Base-by-base conservation (phyloP, 1,284 basidiomycete species). In the Chiua sp. region DNA sequence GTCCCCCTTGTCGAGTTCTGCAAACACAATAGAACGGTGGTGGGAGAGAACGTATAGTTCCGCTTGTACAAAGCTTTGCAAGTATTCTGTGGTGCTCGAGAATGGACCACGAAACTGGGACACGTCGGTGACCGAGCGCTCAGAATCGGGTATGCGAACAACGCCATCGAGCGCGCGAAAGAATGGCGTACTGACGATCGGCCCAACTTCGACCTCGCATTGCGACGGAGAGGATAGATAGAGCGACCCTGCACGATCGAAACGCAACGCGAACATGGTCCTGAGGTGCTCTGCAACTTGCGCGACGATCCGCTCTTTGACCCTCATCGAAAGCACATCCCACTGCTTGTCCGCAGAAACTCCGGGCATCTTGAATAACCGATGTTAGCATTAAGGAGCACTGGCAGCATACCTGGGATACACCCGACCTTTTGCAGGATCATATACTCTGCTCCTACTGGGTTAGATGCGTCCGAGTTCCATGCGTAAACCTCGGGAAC, bases 21-120 rank as follows among this genome's bases (percentile, higher is more conserved):
- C 49, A 18, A 44, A 26, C 12, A 46, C 48, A 30, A 44, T 46
- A 11, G 48, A 20, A 16, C 55, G 55, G 44, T 51, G 11, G 15
- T 44, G 47, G 3, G 48, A 39, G 37, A 51, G 26, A 30, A 26
- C 18, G 48, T 56, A 28, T n/a, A 56, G 48, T 33, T 56, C 48
- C 5, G 48, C 48, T n/a, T 26, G 47, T 42, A 56, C 13, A 48
- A 51, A 56, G 32, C 48, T 51, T 37, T 56, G 55, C n/a, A 56
- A 48, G 22, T 56, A 56, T 15, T 56, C 48, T 10, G 28, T 35
- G 11, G 48, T 35, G 22, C 10, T 46, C 30, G 48, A 26, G 44
- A 56, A 56, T 20, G 55, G 55, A 3, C 55, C 55, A 7, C 48
- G 55, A 32, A 50, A 56, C 49, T 32, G 47, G n/a, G 39, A 42